Conservation (phyloP, 1,139 yeast species). For the Suhomyces choctaworum region DNA sequence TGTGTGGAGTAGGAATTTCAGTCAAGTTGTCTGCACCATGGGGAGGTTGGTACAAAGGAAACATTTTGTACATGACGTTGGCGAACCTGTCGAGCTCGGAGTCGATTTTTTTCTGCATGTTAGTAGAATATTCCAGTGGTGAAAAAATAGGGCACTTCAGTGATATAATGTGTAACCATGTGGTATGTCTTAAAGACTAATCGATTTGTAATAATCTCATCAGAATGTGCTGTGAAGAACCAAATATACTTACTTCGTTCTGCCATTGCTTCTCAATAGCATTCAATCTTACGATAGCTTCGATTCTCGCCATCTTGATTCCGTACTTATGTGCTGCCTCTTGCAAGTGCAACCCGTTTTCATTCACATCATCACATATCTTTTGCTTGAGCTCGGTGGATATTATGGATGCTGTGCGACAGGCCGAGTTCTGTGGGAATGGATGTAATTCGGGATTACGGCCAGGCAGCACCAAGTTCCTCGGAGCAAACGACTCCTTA, state of each 20-base stretch:
- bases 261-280: conserved; percentile 64
- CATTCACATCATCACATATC: conserved; percentile 58
- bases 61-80: conserved; percentile 68
- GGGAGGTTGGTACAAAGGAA: conserved; percentile 64
- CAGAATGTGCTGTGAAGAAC: conserved; percentile 28
- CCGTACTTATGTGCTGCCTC: conserved; percentile 80
- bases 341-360: conserved; percentile 58
- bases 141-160: conserved; percentile 21
- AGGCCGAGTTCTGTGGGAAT: conserved; percentile 71
- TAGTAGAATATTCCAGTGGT: conserved; percentile 26
- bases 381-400: conserved; percentile 57
- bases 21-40: conserved; percentile 66
- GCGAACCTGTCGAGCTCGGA: conserved; percentile 59
- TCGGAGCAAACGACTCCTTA: conserved; percentile 15
- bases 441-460: conserved; percentile 57
- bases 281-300: conserved; percentile 73
- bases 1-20: conserved; percentile 92
- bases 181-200: conserved; percentile 77
- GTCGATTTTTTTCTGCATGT: conserved; percentile 45
- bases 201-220: conserved; percentile 56
- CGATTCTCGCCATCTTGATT: conserved; percentile 79
- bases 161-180: conserved; percentile 52
- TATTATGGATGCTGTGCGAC: conserved; percentile 65
- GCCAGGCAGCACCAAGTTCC: conserved; percentile 14
- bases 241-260: conserved; percentile 53